Evolutionary conservation across 176 grass and related monocot genomes (phyloP).

Genomic region (Oropetium thomaeum): DNA sequence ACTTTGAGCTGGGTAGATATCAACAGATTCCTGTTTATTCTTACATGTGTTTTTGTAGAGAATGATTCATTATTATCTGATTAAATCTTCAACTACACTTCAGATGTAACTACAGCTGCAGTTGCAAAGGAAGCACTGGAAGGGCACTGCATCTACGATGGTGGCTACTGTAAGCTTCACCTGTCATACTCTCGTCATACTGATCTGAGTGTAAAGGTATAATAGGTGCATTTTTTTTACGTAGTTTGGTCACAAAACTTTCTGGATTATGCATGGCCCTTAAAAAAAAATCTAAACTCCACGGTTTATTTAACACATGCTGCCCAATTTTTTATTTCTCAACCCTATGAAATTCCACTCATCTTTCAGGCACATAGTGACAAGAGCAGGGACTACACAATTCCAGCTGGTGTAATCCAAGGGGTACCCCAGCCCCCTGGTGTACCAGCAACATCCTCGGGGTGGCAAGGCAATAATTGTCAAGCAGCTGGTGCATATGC

Average conservation of each 20-base stretch:
- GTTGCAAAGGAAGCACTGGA: constrained; percentile 91
- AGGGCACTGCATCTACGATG: constrained; percentile 98
- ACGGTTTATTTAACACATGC: not conserved
- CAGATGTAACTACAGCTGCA: constrained; percentile 76
- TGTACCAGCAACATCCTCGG: constrained; percentile 28
- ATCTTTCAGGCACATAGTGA: constrained; percentile 83
- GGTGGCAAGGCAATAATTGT: constrained; percentile 60
- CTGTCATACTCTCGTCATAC: constrained; percentile 99
- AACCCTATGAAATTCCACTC: constrained; percentile 5
- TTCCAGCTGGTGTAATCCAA: constrained; percentile 48
- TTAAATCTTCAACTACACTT: constrained; percentile 19
- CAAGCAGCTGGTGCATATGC: constrained; percentile 45
- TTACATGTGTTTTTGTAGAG: not conserved
- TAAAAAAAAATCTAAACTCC: not conserved
- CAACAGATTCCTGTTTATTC: not conserved
- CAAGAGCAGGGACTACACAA: constrained; percentile 96
- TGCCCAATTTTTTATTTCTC: not conserved
- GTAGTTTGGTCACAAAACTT: not conserved
- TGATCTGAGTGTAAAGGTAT: constrained; percentile 99
- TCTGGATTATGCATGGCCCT: not conserved
- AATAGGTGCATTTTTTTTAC: constrained; percentile 48
- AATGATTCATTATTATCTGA: constrained; percentile 19
- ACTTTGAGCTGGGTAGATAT: constrained; percentile 17
- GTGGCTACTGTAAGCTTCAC: constrained; percentile 99
- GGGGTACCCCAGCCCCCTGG: constrained; percentile 43